Percentiles rank a stretch among this genome's conserved stretches.
These are phyloP conservation scores for Apiotrichum mycotoxinovorans DNA, from an alignment of 1,284 basidiomycete species.

Conservation along the genomic window DNA sequence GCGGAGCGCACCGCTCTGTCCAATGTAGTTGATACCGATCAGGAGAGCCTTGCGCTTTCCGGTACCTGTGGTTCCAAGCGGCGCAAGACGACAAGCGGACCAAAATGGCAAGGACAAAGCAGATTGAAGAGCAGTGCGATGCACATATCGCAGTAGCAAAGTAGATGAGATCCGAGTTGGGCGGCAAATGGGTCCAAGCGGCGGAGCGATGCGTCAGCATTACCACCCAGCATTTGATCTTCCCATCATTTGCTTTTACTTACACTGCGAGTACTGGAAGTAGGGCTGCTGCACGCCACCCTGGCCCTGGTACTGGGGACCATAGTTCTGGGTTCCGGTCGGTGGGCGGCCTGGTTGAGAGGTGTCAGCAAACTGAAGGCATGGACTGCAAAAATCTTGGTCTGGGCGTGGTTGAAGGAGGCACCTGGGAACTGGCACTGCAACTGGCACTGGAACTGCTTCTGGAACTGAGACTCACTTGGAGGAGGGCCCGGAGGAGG, in stretches of 20 bases:
- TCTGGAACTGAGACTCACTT: not conserved
- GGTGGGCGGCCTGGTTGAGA: constrained; percentile 48
- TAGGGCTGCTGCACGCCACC: constrained; percentile 57
- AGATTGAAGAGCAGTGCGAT: not conserved
- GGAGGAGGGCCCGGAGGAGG: constrained; percentile 5
- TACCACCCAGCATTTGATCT: not conserved
- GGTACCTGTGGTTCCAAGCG: constrained; percentile 20
- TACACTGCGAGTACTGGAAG: constrained; percentile 80
- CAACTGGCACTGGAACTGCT: not conserved
- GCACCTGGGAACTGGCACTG: not conserved
- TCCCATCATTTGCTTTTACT: constrained; percentile 7
- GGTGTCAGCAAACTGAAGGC: not conserved
- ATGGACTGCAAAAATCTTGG: not conserved
- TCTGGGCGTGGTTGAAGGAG: not conserved
- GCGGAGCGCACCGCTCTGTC: constrained; percentile 60
- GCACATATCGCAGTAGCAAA: no score
- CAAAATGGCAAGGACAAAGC: not conserved
- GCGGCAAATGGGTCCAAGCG: no score
- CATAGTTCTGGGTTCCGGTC: constrained; percentile 62
- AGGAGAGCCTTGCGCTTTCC: constrained; percentile 40
- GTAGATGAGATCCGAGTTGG: no score
- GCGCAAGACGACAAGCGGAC: not conserved
- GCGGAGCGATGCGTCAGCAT: not conserved
- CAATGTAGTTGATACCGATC: constrained; percentile 66
- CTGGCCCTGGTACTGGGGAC: constrained; percentile 59